These are phyloP conservation scores for Anthracocystis walkeri DNA, from an alignment of 1,284 basidiomycete species.

Conservation along the genomic window DNA sequence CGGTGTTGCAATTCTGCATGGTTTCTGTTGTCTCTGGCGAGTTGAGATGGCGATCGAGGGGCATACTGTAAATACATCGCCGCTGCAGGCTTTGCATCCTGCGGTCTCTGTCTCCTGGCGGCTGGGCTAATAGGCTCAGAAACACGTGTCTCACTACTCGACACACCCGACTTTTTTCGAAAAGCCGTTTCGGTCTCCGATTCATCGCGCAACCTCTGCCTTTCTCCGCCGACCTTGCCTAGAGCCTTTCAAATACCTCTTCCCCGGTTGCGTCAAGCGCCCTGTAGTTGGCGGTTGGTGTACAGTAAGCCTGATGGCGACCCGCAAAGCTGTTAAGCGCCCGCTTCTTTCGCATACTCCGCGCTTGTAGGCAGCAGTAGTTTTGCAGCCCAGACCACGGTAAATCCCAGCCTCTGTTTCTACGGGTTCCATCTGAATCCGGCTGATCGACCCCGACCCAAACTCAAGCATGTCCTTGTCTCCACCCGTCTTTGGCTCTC, in stretches of 20 bases:
- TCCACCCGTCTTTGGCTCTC: no score
- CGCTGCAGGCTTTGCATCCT: not conserved
- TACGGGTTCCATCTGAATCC: conserved; percentile 16
- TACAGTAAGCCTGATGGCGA: not conserved
- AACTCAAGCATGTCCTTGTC: not conserved
- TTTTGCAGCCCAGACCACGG: not conserved
- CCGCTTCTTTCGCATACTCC: not conserved
- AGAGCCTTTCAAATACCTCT: not conserved
- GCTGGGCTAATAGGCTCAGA: conserved; percentile 18
- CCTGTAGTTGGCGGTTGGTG: not conserved
- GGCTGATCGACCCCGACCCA: conserved; percentile 15
- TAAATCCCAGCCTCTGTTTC: not conserved
- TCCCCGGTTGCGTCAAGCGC: not conserved
- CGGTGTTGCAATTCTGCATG: no score
- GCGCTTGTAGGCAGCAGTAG: not conserved
- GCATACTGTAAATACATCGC: not conserved
- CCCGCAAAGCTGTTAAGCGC: not conserved
- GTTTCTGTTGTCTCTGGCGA: no score
- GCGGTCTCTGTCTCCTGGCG: conserved; percentile 4
- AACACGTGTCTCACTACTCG: conserved; percentile 32
- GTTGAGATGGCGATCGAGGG: no score
- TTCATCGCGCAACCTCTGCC: no score
- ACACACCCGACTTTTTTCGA: conserved; percentile 6
- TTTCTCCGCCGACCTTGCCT: not conserved
- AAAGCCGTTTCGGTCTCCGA: no score